Conservation (phyloP, 352 stramenopile species). For the Phytopythium kandeliae region DNA sequence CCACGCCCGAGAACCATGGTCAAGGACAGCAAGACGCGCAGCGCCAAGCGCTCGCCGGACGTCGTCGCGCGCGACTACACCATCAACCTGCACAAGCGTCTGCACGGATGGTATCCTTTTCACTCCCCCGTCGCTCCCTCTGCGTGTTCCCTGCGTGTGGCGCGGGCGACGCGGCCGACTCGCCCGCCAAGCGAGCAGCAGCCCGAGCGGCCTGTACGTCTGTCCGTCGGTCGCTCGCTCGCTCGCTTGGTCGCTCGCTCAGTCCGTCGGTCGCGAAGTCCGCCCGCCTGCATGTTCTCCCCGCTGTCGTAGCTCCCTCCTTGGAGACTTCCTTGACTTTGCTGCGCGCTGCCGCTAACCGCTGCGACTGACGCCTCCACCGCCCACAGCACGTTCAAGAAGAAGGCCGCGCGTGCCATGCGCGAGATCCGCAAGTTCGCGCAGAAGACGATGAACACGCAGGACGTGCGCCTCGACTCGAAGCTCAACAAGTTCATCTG, state of each 20-base stretch:
- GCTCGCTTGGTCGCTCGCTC: too few species aligned
- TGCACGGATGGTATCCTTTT: constrained; percentile 90
- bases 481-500: constrained; percentile 98
- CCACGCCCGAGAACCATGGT: constrained; percentile 48
- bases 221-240: too few species aligned
- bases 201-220: too few species aligned
- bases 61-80: constrained; percentile 98
- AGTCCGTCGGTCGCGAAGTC: too few species aligned
- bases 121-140: constrained; percentile 28
- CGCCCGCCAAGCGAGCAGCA: too few species aligned
- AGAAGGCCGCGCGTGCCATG: constrained; percentile 95
- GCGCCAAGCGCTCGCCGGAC: constrained; percentile 87
- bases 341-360: constrained; percentile 13
- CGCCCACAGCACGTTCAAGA: constrained; percentile 92
- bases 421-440: constrained; percentile 98
- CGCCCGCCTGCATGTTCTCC: constrained; percentile 7
- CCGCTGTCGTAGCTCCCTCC: constrained; percentile 65
- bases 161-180: too few species aligned
- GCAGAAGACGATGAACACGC: constrained; percentile 95
- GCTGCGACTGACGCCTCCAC: constrained; percentile 13
- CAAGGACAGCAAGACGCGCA: constrained; percentile 85
- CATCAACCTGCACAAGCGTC: constrained; percentile 98
- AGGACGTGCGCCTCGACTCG: constrained; percentile 95
- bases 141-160: constrained; percentile 5
- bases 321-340: constrained; percentile 88